Evolutionary conservation across 2,329 filamentous ascomycete species (phyloP).

Genomic region (Torrubiellomyces zombiae): DNA sequence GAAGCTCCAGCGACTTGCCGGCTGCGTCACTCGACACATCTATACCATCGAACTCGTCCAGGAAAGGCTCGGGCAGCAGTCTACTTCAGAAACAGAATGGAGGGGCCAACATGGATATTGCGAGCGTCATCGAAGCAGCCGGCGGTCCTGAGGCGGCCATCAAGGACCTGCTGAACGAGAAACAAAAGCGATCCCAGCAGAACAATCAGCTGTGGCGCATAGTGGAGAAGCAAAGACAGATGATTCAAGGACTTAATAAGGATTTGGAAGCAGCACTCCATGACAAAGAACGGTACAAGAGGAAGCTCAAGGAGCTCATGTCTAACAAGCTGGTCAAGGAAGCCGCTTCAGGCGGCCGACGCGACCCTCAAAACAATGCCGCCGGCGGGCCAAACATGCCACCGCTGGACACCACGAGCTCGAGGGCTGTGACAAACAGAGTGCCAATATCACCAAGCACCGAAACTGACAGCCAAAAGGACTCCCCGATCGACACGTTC

Average conservation of each 20-base stretch:
- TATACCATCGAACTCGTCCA: constrained; percentile 59
- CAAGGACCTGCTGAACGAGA: constrained; percentile 77
- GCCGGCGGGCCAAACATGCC: constrained; percentile 2
- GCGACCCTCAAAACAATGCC: too few relatives aligned
- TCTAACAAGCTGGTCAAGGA: constrained; percentile 19
- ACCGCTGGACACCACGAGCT: too few relatives aligned
- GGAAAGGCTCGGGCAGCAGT: constrained; percentile 30
- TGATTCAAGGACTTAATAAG: constrained; percentile 88
- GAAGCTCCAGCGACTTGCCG: too few relatives aligned
- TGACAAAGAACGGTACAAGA: constrained; percentile 87
- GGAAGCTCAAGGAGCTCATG: constrained; percentile 67
- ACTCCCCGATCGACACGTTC: constrained; percentile 41
- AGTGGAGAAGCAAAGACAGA: constrained; percentile 87
- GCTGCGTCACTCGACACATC: constrained; percentile 88
- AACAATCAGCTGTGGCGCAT: constrained; percentile 89
- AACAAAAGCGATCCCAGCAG: constrained; percentile 72
- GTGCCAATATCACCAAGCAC: constrained; percentile 29
- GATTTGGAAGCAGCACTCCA: constrained; percentile 82
- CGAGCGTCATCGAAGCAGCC: constrained; percentile 62
- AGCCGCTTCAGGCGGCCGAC: constrained; percentile 9
- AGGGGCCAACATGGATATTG: constrained; percentile 72
- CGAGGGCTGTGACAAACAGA: too few relatives aligned
- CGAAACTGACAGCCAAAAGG: constrained; percentile 32
- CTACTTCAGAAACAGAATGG: too few relatives aligned
- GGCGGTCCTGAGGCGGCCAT: constrained; percentile 84